Conservation (phyloP, 306 rosid species). For the Ziziphus jujuba region DNA sequence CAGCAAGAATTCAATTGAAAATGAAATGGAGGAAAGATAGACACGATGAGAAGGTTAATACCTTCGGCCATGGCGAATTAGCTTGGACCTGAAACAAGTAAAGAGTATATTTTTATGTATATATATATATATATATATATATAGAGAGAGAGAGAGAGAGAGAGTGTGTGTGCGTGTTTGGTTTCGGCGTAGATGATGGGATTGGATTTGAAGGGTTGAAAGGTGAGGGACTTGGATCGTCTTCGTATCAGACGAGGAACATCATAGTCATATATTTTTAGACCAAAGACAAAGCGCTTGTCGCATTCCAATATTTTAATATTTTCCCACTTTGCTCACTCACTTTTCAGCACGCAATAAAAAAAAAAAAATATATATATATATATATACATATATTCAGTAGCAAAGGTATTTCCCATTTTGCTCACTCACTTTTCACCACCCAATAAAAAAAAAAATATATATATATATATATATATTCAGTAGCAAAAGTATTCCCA, state of each 20-base stretch:
- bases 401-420: no score
- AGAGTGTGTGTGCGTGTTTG: not conserved
- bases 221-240: not conserved
- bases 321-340: no score
- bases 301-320: not conserved
- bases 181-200: conserved; percentile 1
- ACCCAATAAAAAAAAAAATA: no score
- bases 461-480: no score
- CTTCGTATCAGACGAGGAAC: no score
- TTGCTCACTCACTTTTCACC: no score
- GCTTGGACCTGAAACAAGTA: conserved; percentile 29
- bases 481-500: no score
- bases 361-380: no score
- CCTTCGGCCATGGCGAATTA: conserved; percentile 49
- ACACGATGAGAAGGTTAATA: not conserved
- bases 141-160: not conserved
- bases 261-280: no score
- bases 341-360: no score
- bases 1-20: not conserved
- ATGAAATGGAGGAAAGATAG: not conserved
- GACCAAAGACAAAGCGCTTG: no score
- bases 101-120: not conserved
- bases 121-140: not conserved
- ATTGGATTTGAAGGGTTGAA: conserved; percentile 17
- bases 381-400: no score